Evolutionary conservation across 1,284 basidiomycete genomes (phyloP), one percentile per base, ranked within the genome.

Genomic region (Apiotrichum sp.): DNA sequence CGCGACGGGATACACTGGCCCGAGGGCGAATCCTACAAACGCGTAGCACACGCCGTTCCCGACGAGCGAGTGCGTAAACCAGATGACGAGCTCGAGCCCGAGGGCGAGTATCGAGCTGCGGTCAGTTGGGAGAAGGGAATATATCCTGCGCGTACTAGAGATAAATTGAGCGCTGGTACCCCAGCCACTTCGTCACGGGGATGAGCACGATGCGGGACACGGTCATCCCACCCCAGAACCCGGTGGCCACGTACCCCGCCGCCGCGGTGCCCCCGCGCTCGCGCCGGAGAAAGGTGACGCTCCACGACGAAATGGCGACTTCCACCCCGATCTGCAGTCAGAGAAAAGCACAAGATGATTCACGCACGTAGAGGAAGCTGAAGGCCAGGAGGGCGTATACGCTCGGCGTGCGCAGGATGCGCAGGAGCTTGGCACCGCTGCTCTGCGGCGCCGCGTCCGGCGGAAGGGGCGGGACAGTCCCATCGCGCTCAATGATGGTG

Each of bases 1-100:
- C 2, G 80, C 78, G 53, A 84, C 81, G 0, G 83, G 83, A 62
- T 82, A 85, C 70, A 85, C 81, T 0, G 83, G 83, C 1, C 65
- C 71, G 6, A 70, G 55, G 43, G 66, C 57, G 52, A 75, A 62
- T 14, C 84, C 84, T 47, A 84, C 74, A 44, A 83, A 63, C 8
- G 81, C 78, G n/a, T 84, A 79, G 4, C 83, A 80, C 3, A 84
- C 71, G 1, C 81, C 83, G 65, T 81, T 80, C 22, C 56, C 59
- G 10, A 50, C 79, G 78, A 47, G 83, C 72, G 29, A 84, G 72
- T 14, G 80, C 81, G 29, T 80, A 44, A 81, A 76, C 85, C 84
- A 86, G 46, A 86, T 75, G 13, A 81, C 74, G 14, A 84, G 64
- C 64, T 84, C 80, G 16, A 85, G 74, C 6, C 44, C 65, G 22